Percentiles rank a stretch among this genome's conserved stretches.
phyloP scores from a whole-genome alignment of 805 yeast species.

The Saccharomycopsis sp. region DNA sequence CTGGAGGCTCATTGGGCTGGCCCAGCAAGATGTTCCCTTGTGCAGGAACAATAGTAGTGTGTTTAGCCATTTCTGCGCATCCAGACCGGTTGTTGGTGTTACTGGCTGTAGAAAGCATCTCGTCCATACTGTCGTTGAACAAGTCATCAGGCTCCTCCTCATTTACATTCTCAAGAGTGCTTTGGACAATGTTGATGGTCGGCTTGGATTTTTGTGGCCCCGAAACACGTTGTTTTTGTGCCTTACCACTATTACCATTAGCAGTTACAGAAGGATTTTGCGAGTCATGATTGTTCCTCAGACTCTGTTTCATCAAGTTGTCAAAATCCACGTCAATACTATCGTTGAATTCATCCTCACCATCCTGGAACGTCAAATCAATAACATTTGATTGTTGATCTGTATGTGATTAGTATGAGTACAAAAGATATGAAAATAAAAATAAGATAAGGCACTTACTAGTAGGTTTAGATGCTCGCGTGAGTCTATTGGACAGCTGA shows the following conservation, averaged over 20 bases:
- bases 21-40: background rate
- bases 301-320: background rate
- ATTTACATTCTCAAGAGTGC: background rate
- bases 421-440: background rate
- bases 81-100: background rate
- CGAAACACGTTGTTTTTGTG: background rate
- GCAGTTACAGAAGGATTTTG: background rate
- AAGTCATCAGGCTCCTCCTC: background rate
- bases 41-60: background rate
- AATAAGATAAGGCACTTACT: background rate
- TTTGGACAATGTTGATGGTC: background rate
- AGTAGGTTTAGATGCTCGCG: background rate
- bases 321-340: constrained; percentile 13
- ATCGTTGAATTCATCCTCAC: constrained; percentile 14
- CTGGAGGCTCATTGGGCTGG: background rate
- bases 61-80: background rate
- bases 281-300: background rate
- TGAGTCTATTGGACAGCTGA: background rate
- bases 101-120: background rate
- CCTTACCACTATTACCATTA: background rate
- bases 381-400: constrained; percentile 8
- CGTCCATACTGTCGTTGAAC: constrained; percentile 1
- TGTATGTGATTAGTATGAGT: background rate
- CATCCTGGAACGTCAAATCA: constrained; percentile 15
- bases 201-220: background rate